Evolutionary conservation across 208 protist species (phyloP).

Genomic region (Eutreptiella sp.): DNA sequence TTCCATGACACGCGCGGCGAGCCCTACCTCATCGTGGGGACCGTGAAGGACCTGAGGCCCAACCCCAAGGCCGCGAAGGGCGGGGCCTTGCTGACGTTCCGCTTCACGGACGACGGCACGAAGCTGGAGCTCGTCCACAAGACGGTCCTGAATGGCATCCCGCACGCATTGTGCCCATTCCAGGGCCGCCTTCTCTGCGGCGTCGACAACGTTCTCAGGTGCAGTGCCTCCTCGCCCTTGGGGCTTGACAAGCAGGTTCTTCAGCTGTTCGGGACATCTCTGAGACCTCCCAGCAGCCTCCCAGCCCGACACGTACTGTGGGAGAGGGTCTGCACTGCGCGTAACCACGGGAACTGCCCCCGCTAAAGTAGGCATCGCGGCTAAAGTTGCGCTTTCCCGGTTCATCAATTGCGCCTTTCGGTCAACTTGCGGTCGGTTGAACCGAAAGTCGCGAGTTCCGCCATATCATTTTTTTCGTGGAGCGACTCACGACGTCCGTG

Average conservation of each 20-base stretch:
- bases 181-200: conserved; percentile 57
- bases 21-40: conserved; percentile 53
- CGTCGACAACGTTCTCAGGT: conserved; percentile 37
- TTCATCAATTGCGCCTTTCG: too few relatives aligned
- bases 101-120: conserved; percentile 7
- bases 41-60: conserved; percentile 33
- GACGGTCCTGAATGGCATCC: conserved; percentile 60
- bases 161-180: conserved; percentile 53
- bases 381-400: too few relatives aligned
- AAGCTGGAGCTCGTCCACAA: conserved; percentile 50
- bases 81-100: conserved; percentile 28
- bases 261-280: too few relatives aligned
- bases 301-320: too few relatives aligned
- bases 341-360: too few relatives aligned
- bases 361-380: too few relatives aligned
- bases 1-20: conserved; percentile 42
- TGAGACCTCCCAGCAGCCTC: too few relatives aligned
- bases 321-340: too few relatives aligned
- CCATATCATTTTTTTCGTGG: too few relatives aligned
- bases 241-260: conserved; percentile 12
- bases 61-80: conserved; percentile 4
- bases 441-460: too few relatives aligned
- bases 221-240: background rate
- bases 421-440: too few relatives aligned
- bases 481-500: too few relatives aligned